Percentiles rank a stretch among this genome's conserved stretches.
These are phyloP conservation scores for Excoecaria agallocha DNA, from an alignment of 345 rosid genomes.

Conservation along the genomic window DNA sequence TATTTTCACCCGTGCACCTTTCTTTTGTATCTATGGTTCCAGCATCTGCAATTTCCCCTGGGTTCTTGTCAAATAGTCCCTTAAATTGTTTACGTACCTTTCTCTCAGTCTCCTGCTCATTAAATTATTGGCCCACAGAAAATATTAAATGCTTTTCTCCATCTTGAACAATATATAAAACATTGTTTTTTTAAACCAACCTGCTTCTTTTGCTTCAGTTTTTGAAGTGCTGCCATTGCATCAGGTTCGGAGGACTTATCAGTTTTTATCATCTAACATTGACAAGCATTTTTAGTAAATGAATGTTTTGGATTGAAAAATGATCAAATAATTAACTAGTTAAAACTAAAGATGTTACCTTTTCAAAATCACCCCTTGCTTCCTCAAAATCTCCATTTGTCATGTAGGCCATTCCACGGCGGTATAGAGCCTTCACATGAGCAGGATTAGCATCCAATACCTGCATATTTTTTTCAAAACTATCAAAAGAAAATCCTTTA, in stretches of 20 bases:
- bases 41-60: constrained; percentile 61
- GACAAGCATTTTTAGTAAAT: constrained; percentile 19
- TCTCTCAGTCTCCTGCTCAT: constrained; percentile 63
- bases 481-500: constrained; percentile 4
- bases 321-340: not conserved
- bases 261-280: constrained; percentile 49
- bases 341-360: not conserved
- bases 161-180: not conserved
- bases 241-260: constrained; percentile 63
- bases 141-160: not conserved
- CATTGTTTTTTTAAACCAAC: constrained; percentile 35
- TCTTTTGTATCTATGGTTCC: constrained; percentile 27
- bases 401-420: constrained; percentile 95
- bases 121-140: not conserved
- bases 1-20: constrained; percentile 15
- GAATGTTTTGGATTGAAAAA: not conserved
- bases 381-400: constrained; percentile 81
- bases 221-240: constrained; percentile 65
- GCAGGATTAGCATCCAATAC: constrained; percentile 85
- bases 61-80: constrained; percentile 94
- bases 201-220: constrained; percentile 80
- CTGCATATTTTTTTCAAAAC: constrained; percentile 33
- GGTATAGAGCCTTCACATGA: constrained; percentile 78
- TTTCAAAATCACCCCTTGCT: constrained; percentile 54
- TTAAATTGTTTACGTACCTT: constrained; percentile 83